Evolutionary conservation across 2,329 filamentous ascomycete species (phyloP).

Genomic region (Amauroascus niger): DNA sequence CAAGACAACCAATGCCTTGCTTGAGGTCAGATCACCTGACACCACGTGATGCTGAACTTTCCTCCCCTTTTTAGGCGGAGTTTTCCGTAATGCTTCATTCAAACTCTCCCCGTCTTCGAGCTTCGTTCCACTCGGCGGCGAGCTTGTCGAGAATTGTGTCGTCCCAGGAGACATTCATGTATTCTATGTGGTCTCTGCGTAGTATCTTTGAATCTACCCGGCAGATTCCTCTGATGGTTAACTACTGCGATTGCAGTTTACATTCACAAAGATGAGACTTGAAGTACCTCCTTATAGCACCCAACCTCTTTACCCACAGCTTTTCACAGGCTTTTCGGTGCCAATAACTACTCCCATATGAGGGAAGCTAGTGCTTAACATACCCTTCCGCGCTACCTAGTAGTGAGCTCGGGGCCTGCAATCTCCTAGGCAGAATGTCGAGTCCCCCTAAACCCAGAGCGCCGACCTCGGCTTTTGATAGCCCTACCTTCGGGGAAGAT

Average conservation of each 20-base stretch:
- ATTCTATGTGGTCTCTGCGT: too few relatives aligned
- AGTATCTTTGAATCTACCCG: too few relatives aligned
- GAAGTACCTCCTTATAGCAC: background rate
- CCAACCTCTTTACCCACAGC: background rate
- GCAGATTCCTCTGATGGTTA: background rate
- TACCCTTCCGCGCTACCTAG: background rate
- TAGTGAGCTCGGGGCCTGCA: background rate
- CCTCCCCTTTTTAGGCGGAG: too few relatives aligned
- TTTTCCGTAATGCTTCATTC: too few relatives aligned
- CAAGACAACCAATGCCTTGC: background rate
- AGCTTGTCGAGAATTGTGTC: too few relatives aligned
- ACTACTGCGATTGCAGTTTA: background rate
- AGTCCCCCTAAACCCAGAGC: conserved; percentile 25
- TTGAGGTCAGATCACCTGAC: background rate
- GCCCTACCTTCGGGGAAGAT: conserved; percentile 76
- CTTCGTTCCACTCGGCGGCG: too few relatives aligned
- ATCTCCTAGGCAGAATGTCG: conserved; percentile 4
- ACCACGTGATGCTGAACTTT: background rate
- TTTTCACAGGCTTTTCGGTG: background rate
- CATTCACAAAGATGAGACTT: conserved; percentile 6
- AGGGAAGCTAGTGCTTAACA: background rate
- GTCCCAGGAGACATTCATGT: too few relatives aligned
- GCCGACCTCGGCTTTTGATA: conserved; percentile 58
- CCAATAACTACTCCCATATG: background rate
- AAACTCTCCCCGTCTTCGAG: background rate